Evolutionary conservation across 2,329 filamentous ascomycete species (phyloP), one percentile per base, ranked within the genome.

Genomic region (Pestalotiopsis sp.): DNA sequence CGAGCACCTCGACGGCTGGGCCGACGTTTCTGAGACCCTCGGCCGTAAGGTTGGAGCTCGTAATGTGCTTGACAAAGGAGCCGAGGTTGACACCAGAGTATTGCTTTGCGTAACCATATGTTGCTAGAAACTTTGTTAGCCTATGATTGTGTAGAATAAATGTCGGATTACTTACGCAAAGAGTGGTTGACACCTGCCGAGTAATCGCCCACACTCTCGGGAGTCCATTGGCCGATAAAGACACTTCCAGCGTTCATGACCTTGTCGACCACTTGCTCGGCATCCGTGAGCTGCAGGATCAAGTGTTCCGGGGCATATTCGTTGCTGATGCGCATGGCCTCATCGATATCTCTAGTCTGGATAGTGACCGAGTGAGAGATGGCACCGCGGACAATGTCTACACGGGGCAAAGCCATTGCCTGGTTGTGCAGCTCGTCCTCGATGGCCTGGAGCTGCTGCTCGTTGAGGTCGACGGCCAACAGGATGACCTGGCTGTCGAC

Each of bases 21-120:
- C 95, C 94, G 2, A 99, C 92, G 75, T 97, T 96, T 74, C 88
- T 87, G 71, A 99, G 84, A 25, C 96, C 96, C 75, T 97, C 88
- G 20, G 91, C 89, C 1, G 94, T 97, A 70, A 99, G 86, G 80
- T 97, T 93, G 0, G 94, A 94, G 83, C 93, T 96, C 49, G 96
- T 99, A 77, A 99, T 98, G 85, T 98, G 94, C 85, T 99, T 99
- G 79, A 97, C 88, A 82, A 98, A 99, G 2, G 95, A 98, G 39
- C 90, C 94, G 5, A 99, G 88, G 80, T 97, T 99, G 77, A 99
- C 96, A 65, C 96, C 96, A 5, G 94, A 98, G 84, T 99, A 99
- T 81, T 99, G 96, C 83, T 97, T 97, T 63, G 96, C 96, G 76
- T 97, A 99, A 55, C 96, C 96, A 78, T 98, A 99, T 0, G 96